Conservation (phyloP, 345 rosid genomes). For the Anacardium occidentale region DNA sequence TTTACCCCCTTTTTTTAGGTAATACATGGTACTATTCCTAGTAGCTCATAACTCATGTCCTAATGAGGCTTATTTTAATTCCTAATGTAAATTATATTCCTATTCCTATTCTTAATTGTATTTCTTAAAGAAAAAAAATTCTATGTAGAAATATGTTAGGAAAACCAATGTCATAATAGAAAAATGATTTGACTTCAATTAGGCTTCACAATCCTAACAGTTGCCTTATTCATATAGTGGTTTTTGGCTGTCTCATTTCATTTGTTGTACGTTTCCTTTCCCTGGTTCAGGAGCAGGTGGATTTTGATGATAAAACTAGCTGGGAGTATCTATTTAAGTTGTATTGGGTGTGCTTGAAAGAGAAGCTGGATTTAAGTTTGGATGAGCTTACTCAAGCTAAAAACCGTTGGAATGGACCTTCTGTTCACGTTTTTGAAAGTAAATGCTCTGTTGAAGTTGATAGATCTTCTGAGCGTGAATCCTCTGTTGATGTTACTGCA, state of each 20-base stretch:
- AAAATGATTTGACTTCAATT: no score
- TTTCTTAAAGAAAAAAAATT: no score
- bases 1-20: no score
- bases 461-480: constrained; percentile 36
- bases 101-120: no score
- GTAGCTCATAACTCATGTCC: no score
- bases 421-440: constrained; percentile 25
- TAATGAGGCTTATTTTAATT: no score
- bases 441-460: constrained; percentile 35
- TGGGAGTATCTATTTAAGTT: constrained; percentile 98
- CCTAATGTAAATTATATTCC: no score
- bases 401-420: constrained; percentile 72
- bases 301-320: constrained; percentile 92
- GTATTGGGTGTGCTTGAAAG: constrained; percentile 80
- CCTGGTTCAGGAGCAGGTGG: constrained; percentile 76
- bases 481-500: constrained; percentile 31
- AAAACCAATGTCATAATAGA: no score
- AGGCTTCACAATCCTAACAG: no score
- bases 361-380: constrained; percentile 58
- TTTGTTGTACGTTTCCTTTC: constrained; percentile 2
- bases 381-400: constrained; percentile 70
- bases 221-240: background rate
- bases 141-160: no score
- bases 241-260: background rate
- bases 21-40: no score